Base-by-base conservation (phyloP, 2,329 filamentous ascomycete species). In the Nigrospora osmanthi region DNA sequence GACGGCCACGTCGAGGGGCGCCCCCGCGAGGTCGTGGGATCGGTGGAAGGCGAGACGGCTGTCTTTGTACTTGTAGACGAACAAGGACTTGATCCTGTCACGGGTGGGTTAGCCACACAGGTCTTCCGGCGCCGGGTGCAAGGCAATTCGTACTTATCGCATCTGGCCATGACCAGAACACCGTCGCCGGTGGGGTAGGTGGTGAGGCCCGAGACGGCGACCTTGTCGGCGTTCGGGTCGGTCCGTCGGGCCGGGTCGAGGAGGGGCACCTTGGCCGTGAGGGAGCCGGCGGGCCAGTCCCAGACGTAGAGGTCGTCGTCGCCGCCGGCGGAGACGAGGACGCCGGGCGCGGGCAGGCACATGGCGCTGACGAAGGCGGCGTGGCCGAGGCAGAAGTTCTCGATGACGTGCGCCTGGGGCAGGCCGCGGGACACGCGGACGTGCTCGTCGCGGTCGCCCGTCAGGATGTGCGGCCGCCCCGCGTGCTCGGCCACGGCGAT, bases 341-440 rank as follows among this genome's bases (percentile, higher is more conserved):
- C 54, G n/a, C 81, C 73, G 3, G 73, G 72, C 19, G 71, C 66
- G 1, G 83, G 81, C 15, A 91, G 67, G 56, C 83, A 85, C 37
- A 98, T 69, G 47, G 80, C 81, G 67, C 76, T 89, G 52, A 98
- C 73, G 61, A 97, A 97, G 34, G 90, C 80, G 43, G 75, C 81
- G 65, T 98, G 93, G 4, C 89, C 91, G 3, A 96, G 76, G 60
- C 91, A 97, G 64, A 87, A 97, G 0, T 75, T 75, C 64, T 97
- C 89, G 51, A 96, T 94, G 48, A 97, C 74, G 62, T 96, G 85
- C 1, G 88, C 75, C 62, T 97, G 90, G 1, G 88, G 86, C 4
- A 82, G 73, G 35, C 84, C 88, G 47, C 89, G 78, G 40, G 88
- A 95, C 16, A 96, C 74, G 34, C 93, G 85, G 57, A 98, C 91